phyloP scores from a whole-genome alignment of 129 eudicot genomes.

The Helianthus tuberosus region DNA sequence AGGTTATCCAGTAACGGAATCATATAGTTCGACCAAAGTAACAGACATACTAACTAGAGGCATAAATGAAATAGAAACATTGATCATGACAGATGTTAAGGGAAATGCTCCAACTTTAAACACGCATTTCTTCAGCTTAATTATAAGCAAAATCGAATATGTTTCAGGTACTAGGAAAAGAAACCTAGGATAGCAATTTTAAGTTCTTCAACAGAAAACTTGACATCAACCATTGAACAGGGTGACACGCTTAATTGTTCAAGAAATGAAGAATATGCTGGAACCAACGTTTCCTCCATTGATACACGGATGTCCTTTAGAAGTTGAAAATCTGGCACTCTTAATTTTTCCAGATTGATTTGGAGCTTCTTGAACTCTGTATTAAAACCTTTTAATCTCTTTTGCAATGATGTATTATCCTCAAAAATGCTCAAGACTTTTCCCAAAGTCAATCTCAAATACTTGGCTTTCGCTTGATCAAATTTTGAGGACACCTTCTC shows the following conservation, averaged over 20 bases:
- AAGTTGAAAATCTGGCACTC: background rate
- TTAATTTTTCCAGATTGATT: background rate
- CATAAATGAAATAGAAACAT: background rate
- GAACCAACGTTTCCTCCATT: slow-evolving; percentile 2
- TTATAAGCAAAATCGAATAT: background rate
- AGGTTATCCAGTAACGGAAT: background rate
- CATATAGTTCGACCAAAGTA: too few relatives aligned
- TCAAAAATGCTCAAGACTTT: background rate
- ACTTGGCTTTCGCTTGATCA: background rate
- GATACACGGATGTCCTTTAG: background rate
- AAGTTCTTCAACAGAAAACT: slow-evolving; percentile 10
- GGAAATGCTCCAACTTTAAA: background rate
- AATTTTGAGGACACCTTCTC: background rate
- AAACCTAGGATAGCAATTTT: slow-evolving; percentile 2
- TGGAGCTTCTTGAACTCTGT: background rate
- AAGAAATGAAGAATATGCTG: background rate
- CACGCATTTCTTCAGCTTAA: background rate
- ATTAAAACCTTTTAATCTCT: slow-evolving; percentile 2
- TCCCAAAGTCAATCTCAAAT: slow-evolving; percentile 2
- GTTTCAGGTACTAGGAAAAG: slow-evolving; percentile 5
- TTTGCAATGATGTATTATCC: background rate
- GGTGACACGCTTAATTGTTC: background rate
- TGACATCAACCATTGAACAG: background rate
- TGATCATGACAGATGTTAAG: background rate
- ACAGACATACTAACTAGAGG: too few relatives aligned